These are phyloP conservation scores for Emmonsiellopsis sp. DNA, from an alignment of 2,329 filamentous ascomycete species.

Conservation along the genomic window DNA sequence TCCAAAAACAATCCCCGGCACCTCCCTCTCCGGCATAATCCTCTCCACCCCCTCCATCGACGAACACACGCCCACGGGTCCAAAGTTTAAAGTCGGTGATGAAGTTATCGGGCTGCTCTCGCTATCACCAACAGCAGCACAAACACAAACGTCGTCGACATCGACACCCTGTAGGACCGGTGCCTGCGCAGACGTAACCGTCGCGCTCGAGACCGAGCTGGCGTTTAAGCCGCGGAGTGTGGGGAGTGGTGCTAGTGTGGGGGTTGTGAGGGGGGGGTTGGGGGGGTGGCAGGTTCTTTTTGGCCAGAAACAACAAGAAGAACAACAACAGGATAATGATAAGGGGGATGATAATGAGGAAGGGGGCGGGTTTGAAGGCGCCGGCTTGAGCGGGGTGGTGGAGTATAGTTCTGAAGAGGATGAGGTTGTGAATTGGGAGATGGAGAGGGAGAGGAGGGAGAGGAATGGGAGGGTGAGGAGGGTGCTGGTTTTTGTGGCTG, in stretches of 20 bases:
- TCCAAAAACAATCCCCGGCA: conserved; percentile 28
- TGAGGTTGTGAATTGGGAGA: neutral
- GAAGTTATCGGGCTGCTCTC: conserved; percentile 29
- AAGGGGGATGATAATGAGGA: conserved; percentile 27
- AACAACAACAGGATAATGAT: conserved; percentile 29
- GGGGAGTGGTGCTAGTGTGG: conserved; percentile 23
- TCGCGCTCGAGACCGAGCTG: conserved; percentile 31
- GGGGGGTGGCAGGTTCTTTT: conserved; percentile 37
- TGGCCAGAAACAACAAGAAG: conserved; percentile 26
- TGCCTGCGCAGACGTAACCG: conserved; percentile 32
- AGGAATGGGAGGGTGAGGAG: conserved; percentile 16
- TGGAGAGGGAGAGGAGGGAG: conserved; percentile 4
- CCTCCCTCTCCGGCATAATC: conserved; percentile 33
- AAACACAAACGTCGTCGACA: too few species aligned
- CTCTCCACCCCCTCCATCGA: conserved; percentile 26
- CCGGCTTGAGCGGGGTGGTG: conserved; percentile 1
- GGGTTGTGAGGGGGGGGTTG: conserved; percentile 29
- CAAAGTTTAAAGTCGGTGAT: conserved; percentile 33
- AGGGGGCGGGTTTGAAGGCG: conserved; percentile 33
- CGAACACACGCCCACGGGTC: conserved; percentile 20
- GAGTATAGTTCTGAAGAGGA: neutral
- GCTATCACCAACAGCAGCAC: too few species aligned
- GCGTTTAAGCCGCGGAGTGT: conserved; percentile 31
- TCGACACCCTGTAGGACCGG: too few species aligned
- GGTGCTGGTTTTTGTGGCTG: conserved; percentile 32